phyloP scores from a whole-genome alignment of 1,284 basidiomycete genomes.

The Volvariella volvacea region DNA sequence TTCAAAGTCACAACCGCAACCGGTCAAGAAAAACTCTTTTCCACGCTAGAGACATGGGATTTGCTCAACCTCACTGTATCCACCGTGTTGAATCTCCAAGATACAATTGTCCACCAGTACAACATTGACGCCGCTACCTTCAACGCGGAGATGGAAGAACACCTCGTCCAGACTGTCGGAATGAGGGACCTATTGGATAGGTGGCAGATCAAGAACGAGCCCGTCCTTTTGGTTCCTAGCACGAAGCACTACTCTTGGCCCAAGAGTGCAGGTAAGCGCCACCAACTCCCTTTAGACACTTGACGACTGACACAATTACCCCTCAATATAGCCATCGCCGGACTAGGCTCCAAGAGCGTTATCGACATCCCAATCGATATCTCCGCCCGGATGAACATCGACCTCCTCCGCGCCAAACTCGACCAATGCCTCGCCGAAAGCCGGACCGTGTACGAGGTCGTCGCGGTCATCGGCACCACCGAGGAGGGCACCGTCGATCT shows the following conservation, averaged over 20 bases:
- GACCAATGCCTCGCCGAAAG: slow-evolving; percentile 21
- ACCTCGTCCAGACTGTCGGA: slow-evolving; percentile 28
- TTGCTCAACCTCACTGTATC: slow-evolving; percentile 17
- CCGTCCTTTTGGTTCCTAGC: slow-evolving; percentile 21
- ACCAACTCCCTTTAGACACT: neutral
- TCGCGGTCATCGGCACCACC: slow-evolving; percentile 38
- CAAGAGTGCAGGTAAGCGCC: slow-evolving; percentile 33
- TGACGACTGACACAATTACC: neutral
- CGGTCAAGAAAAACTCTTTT: slow-evolving; percentile 10
- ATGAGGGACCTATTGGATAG: slow-evolving; percentile 24
- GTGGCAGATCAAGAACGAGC: slow-evolving; percentile 17
- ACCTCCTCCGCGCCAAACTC: slow-evolving; percentile 21
- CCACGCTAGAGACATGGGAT: slow-evolving; percentile 15
- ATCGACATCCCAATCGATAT: slow-evolving; percentile 30
- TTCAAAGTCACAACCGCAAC: slow-evolving; percentile 12
- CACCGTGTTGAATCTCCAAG: slow-evolving; percentile 16
- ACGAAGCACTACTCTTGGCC: slow-evolving; percentile 44
- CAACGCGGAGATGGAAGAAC: slow-evolving; percentile 14
- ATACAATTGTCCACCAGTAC: slow-evolving; percentile 15
- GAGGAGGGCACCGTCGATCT: slow-evolving; percentile 41
- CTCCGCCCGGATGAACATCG: slow-evolving; percentile 29
- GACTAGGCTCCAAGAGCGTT: slow-evolving; percentile 34
- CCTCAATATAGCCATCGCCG: slow-evolving; percentile 27
- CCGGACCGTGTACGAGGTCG: slow-evolving; percentile 34
- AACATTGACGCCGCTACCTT: slow-evolving; percentile 15